Base-by-base conservation (phyloP, 2,329 filamentous ascomycete species). In the Pseudopyricularia javanii region DNA sequence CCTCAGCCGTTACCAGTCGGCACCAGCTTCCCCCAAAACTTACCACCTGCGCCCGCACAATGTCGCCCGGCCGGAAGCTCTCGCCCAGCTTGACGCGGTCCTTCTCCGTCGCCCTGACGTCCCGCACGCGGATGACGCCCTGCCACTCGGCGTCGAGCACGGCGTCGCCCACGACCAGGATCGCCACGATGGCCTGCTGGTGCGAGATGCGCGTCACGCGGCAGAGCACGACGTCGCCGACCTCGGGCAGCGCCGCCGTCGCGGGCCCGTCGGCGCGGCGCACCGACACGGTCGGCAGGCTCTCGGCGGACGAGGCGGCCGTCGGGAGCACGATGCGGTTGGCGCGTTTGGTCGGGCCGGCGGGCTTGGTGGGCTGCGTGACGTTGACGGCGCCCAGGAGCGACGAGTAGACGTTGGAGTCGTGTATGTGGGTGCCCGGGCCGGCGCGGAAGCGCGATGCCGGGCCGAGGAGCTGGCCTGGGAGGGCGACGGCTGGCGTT, bases 101-200 rank as follows among this genome's bases (percentile, higher is more conserved):
- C 71, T 96, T 95, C 71, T 98, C 93, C 17, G 93, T 95, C 3
- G 90, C 89, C 53, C 93, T 79, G 33, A 98, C 88, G 64, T 98
- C 93, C 70, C 97, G 91, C 57, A 85, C 82, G 17, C 90, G 79
- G 55, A 95, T 90, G 56, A 94, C 72, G 4, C 87, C 90, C 68
- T 89, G 85, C 79, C 91, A 94, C 59, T 90, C 85, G 50, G 88
- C 86, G 59, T 86, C 79, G 56, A 87, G 74, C 40, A 87, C 83
- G 11, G 77, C 78, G 61, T 83, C 76, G 54, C 86, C 82, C 26
- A 96, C 85, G 55, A 91, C 85, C 55, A 95, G 78, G 59, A 97
- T 96, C 22, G 86, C 85, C 52, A 94, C 84, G 26, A 85, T 86
- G 6, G 89, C 91, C 71, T 95, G 90, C 56, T 86, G 82, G 48